Conservation (phyloP, 23 red algal species). For the Chondrus crispus region DNA sequence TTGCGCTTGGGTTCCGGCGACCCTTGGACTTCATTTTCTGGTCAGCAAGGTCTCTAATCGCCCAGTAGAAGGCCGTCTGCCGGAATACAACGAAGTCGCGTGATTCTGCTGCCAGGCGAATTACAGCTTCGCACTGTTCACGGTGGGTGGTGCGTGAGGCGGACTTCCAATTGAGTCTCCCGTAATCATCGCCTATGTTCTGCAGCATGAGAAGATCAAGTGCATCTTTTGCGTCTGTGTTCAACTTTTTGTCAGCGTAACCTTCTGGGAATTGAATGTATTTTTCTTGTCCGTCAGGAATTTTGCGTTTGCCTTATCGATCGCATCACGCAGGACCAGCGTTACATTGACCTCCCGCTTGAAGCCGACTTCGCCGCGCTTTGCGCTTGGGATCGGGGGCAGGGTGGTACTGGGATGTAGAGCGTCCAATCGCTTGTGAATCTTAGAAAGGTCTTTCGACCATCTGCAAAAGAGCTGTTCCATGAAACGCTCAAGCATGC, state of each 20-base stretch:
- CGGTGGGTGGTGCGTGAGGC: not conserved
- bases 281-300: not conserved
- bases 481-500: not conserved
- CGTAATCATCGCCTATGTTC: not conserved
- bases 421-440: not conserved
- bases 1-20: too few relatives aligned
- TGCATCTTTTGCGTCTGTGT: not conserved
- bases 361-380: not conserved
- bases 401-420: not conserved
- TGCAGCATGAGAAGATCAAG: not conserved
- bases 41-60: not conserved
- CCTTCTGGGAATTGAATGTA: not conserved
- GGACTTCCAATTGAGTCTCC: not conserved
- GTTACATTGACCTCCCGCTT: not conserved
- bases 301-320: not conserved
- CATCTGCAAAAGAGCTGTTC: not conserved
- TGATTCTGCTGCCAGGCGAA: too few relatives aligned
- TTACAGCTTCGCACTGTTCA: not conserved
- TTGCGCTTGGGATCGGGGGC: not conserved
- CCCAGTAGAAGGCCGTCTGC: not conserved
- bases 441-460: not conserved
- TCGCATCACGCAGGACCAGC: not conserved
- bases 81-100: not conserved
- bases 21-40: conserved; percentile 21
- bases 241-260: not conserved